Conservation (phyloP, 208 protist genomes). For the Phytomonas sp. region DNA sequence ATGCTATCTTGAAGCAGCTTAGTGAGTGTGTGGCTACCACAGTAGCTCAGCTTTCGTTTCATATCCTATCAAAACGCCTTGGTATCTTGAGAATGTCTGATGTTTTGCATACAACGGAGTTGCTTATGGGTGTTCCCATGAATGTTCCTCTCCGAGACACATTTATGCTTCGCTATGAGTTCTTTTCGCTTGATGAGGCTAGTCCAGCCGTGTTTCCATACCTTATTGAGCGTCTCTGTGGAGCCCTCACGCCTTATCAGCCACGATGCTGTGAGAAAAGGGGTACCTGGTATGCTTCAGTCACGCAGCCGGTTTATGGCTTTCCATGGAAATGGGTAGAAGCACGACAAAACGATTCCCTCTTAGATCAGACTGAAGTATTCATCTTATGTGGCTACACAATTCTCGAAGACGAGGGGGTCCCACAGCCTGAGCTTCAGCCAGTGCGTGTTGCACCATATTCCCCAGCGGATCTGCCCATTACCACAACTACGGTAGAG, state of each 20-base stretch:
- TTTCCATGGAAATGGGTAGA: conserved; percentile 79
- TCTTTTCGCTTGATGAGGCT: conserved; percentile 59
- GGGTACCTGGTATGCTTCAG: conserved; percentile 1
- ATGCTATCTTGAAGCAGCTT: conserved; percentile 40
- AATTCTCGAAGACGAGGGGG: conserved; percentile 18
- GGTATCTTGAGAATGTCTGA: neutral
- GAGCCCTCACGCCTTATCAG: conserved; percentile 40
- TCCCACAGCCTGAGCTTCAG: conserved; percentile 7
- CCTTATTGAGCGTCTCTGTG: conserved; percentile 57
- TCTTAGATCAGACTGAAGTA: conserved; percentile 43
- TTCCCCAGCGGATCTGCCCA: conserved; percentile 35
- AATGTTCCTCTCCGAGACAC: conserved; percentile 20
- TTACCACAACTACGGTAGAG: conserved; percentile 34
- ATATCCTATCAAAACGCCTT: conserved; percentile 15
- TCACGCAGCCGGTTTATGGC: conserved; percentile 19
- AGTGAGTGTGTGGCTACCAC: conserved; percentile 39
- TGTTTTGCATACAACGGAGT: neutral
- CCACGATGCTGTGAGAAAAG: conserved; percentile 24
- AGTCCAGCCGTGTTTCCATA: conserved; percentile 43
- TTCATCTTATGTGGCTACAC: conserved; percentile 62
- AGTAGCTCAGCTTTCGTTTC: conserved; percentile 46
- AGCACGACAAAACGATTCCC: conserved; percentile 48
- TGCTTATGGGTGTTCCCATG: neutral
- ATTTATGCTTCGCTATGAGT: conserved; percentile 41
- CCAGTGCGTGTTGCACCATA: conserved; percentile 42